phyloP scores from a whole-genome alignment of 257 asterid species.

The Nicotiana knightiana region DNA sequence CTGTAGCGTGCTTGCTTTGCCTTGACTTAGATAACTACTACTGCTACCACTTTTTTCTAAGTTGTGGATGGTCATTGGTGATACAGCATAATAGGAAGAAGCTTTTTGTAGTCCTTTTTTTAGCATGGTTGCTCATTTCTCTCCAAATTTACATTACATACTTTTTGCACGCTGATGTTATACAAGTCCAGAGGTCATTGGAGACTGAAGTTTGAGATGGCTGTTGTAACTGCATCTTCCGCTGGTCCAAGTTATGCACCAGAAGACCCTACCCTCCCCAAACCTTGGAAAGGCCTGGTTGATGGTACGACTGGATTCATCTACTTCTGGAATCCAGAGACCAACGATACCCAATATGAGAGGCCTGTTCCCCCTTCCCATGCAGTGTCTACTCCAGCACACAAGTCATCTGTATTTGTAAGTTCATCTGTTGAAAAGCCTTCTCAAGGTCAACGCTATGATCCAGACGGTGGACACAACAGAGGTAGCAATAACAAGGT shows the following conservation, averaged over 20 bases:
- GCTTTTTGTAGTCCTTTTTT: background rate
- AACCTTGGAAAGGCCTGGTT: constrained; percentile 91
- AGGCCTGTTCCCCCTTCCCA: constrained; percentile 47
- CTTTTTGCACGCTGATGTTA: background rate
- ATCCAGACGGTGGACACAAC: constrained; percentile 34
- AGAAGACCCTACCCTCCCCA: constrained; percentile 91
- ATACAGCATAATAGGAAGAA: background rate
- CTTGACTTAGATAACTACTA: background rate
- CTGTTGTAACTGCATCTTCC: constrained; percentile 39
- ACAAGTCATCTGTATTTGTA: constrained; percentile 31
- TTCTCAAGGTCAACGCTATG: constrained; percentile 35
- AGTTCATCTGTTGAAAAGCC: constrained; percentile 59
- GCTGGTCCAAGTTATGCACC: constrained; percentile 76
- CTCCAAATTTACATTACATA: background rate
- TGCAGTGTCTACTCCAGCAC: constrained; percentile 34
- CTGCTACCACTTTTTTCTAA: background rate
- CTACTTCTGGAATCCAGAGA: constrained; percentile 96
- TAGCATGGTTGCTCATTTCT: background rate
- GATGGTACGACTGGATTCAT: constrained; percentile 83
- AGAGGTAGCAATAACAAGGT: constrained; percentile 38
- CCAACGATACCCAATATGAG: constrained; percentile 88
- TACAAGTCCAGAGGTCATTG: background rate
- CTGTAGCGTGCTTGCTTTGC: background rate
- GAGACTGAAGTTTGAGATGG: constrained; percentile 41
- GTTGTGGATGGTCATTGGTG: background rate